Percentiles rank a stretch among this genome's conserved stretches.
Conservation (phyloP, 805 yeast genomes). For the Hanseniaspora vineae region DNA sequence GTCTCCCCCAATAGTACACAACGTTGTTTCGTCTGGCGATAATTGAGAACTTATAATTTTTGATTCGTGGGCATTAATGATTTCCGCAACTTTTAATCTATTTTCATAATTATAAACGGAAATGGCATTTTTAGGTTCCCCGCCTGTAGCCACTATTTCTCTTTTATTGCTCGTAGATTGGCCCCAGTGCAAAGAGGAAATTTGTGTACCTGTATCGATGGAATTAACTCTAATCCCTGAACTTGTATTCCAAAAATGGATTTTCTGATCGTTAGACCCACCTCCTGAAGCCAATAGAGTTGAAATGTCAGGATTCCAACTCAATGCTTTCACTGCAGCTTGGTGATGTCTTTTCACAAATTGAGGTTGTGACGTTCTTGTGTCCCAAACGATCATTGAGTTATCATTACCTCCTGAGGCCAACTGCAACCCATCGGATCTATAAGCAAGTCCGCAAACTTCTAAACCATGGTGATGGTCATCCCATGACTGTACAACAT, state of each 20-base stretch:
- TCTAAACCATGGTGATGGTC: conserved; percentile 60
- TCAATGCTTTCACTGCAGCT: conserved; percentile 90
- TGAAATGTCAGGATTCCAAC: conserved; percentile 85
- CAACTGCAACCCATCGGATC: conserved; percentile 69
- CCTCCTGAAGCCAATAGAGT: conserved; percentile 93
- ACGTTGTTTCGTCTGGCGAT: conserved; percentile 79
- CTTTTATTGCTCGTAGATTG: conserved; percentile 26
- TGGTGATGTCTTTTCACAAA: conserved; percentile 69
- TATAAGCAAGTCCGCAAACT: conserved; percentile 84
- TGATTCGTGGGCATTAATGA: conserved; percentile 76
- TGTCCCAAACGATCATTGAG: conserved; percentile 87
- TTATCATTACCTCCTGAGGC: conserved; percentile 95
- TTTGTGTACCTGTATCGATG: conserved; percentile 87
- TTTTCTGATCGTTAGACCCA: conserved; percentile 77
- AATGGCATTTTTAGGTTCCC: conserved; percentile 78
- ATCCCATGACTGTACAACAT: conserved; percentile 45
- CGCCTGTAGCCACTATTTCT: conserved; percentile 90
- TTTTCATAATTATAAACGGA: conserved; percentile 79
- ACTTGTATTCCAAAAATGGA: conserved; percentile 91
- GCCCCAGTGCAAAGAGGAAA: conserved; percentile 90
- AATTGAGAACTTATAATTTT: conserved; percentile 72
- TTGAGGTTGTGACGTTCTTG: conserved; percentile 53
- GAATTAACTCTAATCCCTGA: conserved; percentile 72
- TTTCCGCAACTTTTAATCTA: conserved; percentile 76
- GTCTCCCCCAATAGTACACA: conserved; percentile 94